Base-by-base conservation (phyloP, 148 eudicot genomes). In the Cornus suecica region DNA sequence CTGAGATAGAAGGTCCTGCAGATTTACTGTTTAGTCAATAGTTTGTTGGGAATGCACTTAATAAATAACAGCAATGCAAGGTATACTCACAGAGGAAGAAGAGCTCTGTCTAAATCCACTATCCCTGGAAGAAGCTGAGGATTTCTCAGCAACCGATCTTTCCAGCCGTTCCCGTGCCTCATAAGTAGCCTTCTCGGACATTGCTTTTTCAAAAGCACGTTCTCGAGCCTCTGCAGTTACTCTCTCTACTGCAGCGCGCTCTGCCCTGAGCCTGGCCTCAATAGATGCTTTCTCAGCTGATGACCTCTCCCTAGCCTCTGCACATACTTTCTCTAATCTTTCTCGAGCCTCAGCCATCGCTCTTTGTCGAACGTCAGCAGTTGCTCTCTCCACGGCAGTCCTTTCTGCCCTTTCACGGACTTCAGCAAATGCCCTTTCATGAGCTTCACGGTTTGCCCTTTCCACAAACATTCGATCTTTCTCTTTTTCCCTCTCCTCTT, bases 401-500 rank as follows among this genome's bases (percentile, higher is more conserved):
- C 87, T 87, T 81, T 87, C 91, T 65, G 87, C 86, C 80, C 86
- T 87, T 56, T 86, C 97, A 60, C 89, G 89, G 68, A 87, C 81
- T 76, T 89, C 97, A 37, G 75, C 80, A 81, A 73, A 89, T 76
- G 91, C 89, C 77, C 88, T 89, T 70, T 88, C 96, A 74, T 80
- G 87, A 80, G 89, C 89, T 86, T 92, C 99, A 69, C 78, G 86
- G 65, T 83, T 85, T 60, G 90, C 92, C 68, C 83, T 64, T 54
- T 89, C 94, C 74, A 91, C 91, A 77, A 92, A 89, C 93, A 90
- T 93, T 73, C 94, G 86, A 80, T 96, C 99, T 85, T 96, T 96
- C 78, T 88, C 94, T 84, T 98, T 88, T 81, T 96, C 99, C 83
- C 88, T 87, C 81, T 93, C 99, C 86, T 91, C 99, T 84, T 93